A percentile compares a stretch with the other conserved stretches of the same genome.
phyloP scores from a whole-genome alignment of 495 filamentous ascomycete genomes.

The Xylaria curta region DNA sequence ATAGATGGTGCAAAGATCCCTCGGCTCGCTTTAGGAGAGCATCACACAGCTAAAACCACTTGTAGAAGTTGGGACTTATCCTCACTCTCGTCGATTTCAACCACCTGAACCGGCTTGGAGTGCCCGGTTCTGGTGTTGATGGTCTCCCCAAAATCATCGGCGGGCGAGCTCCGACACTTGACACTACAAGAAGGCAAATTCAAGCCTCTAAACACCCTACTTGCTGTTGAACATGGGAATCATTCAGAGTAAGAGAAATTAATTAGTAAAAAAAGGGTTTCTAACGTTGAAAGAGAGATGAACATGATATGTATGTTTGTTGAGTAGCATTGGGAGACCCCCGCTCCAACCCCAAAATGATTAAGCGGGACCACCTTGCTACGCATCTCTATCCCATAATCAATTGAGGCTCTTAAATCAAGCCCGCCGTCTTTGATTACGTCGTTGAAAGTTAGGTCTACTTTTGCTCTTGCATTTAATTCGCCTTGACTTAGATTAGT shows the following conservation, averaged over 20 bases:
- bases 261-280: too few species aligned
- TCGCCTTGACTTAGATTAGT: neutral
- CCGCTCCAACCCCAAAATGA: constrained; percentile 7
- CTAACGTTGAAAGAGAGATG: too few species aligned
- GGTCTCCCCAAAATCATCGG: neutral
- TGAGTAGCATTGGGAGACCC: neutral
- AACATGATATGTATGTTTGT: too few species aligned
- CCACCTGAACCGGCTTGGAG: neutral
- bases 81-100: neutral
- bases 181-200: too few species aligned
- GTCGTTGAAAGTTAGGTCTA: neutral
- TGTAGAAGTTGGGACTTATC: too few species aligned
- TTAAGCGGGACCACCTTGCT: neutral
- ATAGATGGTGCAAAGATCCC: too few species aligned
- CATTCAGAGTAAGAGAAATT: too few species aligned
- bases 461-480: neutral
- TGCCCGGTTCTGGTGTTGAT: neutral
- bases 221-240: too few species aligned
- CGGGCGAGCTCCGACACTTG: neutral
- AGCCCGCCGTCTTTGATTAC: neutral
- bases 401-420: neutral
- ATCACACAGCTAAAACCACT: too few species aligned
- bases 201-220: too few species aligned
- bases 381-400: neutral
- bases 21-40: too few species aligned